Base-by-base conservation (phyloP, 1,284 basidiomycete genomes). In the Apiotrichum brassicae region DNA sequence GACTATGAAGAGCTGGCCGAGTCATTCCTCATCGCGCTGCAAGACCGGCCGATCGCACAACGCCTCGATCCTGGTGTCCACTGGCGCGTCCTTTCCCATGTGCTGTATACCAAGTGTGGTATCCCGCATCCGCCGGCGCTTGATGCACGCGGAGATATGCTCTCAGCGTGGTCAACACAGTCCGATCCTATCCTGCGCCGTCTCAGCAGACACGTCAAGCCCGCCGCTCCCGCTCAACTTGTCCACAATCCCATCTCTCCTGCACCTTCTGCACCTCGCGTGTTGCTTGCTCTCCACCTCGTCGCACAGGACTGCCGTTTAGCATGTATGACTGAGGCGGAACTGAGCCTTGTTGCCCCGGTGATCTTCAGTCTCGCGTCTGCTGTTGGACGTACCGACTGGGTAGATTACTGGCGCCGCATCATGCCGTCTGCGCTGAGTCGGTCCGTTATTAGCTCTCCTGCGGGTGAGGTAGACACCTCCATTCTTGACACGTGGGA, bases 391-490 rank as follows among this genome's bases (percentile, higher is more conserved):
- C 78, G 84, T 23, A 79, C 79, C 0, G 86, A 88, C 62, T 95
- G 90, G 87, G 79, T 81, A 2, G 90, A 94, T 67, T 91, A 90
- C 64, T 89, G 87, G 86, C 83, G 83, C 57, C 78, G 87, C 7
- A 72, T 88, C 24, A 80, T 82, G 60, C 86, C 87, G 1, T 76
- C 78, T 39, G 76, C 78, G 19, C 20, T 22, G 9, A 18, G 16
- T 8, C 4, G 37, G 18, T 25, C 32, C 3, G 32, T 43, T 3
- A 32, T 41, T 1, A 38, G 13, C 8, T 6, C 43, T 46, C 53
- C 38, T 16, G n/a, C 43, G 20, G 44, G 23, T n/a, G 8, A 32
- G 1, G 28, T 50, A 13, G 59, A 64, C 50, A 58, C 63, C 24
- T 44, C 66, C 37, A n/a, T 63, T 23, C 45, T 68, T 4, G 63